Evolutionary conservation across 257 asterid species (phyloP), one percentile per base, ranked within the genome.

Genomic region (Thymus mandschuricus): DNA sequence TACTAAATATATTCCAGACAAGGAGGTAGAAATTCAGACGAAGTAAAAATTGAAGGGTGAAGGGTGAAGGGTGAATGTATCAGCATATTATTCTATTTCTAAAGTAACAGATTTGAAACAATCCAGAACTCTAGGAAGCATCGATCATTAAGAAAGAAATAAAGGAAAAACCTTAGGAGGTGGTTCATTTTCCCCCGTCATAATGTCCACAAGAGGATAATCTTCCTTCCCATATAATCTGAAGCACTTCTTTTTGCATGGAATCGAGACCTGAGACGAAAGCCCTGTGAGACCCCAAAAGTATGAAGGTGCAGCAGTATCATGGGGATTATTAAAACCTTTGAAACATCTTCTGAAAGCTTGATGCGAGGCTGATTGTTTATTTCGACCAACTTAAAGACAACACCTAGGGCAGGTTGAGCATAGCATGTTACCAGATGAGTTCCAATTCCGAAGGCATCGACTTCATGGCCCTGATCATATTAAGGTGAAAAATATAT

Each of bases 401-500:
- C 99, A 75, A 85, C 92, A 52, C 97, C 99, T 6, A 94, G 89
- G 54, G 99, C 99, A 60, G 99, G 89, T 79, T 94, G 99, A 64
- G 97, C 97, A 79, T 91, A 94, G 82, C 99, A 94, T 58, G 99
- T 94, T 66, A 94, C 99, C 86, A 94, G 78, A 86, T 91, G 97
- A 41, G 97, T 94, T 74, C 97, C 99, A 70, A 94, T 88, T 63
- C 99, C 99, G 82, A 80, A 94, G 66, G 96, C 90, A 85, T 94
- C 97, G 67, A 91, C 84, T 80, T 89, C 97, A 54, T 94, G 97
- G 67, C 99, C 99, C 99, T 94, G 91, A 56, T 45, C 46, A 80
- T 66, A 70, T 57, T 28, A 75, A 66, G 57, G 64, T 29, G 64
- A 60, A 78, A 29, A 55, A 70, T 51, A 57, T 33, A 54, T 54